Base-by-base conservation (phyloP, 140 eudicot genomes). In the Stevia rebaudiana region DNA sequence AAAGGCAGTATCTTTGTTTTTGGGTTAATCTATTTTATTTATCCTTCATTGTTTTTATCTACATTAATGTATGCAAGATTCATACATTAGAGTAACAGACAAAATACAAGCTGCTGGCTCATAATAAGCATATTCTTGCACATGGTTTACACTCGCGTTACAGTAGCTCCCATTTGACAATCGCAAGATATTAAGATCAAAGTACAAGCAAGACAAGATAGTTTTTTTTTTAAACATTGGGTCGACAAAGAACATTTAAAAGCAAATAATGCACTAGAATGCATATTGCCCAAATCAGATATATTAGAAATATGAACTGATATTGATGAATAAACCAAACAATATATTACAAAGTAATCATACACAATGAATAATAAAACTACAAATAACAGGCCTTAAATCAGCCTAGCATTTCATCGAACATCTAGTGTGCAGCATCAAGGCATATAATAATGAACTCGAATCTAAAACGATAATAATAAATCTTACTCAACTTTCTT, bases 191-290 rank as follows among this genome's bases (percentile, higher is more conserved):
- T n/a, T n/a, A n/a, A n/a, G n/a, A n/a, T n/a, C n/a, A 81, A 33
- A 84, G 74, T 84, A 87, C 80, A 68, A 37, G 44, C 86, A 82
- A 70, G 80, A 82, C n/a, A 77, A 84, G 94, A 89, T 84, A 80
- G 61, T 11, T n/a, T n/a, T n/a, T n/a, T n/a, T n/a, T n/a, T n/a
- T n/a, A n/a, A 5, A 42, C n/a, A 5, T 19, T 8, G 50, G 13
- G n/a, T 15, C 1, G 15, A 0, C 9, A 49, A 49, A 3, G 18
- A 49, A 19, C 30, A 18, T 17, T 18, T 48, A 48, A 48, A 28
- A 48, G 30, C 30, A 42, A 42, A 42, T 1, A 42, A 42, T 0
- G 48, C 17, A 42, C 8, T 42, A 46, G 6, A 46, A 0, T 16
- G 9, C 24, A 46, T 46, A 11, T 16, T 4, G 24, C 24, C 30